Conservation (phyloP, 2,329 filamentous ascomycete species). For the Talaromyces sp. region DNA sequence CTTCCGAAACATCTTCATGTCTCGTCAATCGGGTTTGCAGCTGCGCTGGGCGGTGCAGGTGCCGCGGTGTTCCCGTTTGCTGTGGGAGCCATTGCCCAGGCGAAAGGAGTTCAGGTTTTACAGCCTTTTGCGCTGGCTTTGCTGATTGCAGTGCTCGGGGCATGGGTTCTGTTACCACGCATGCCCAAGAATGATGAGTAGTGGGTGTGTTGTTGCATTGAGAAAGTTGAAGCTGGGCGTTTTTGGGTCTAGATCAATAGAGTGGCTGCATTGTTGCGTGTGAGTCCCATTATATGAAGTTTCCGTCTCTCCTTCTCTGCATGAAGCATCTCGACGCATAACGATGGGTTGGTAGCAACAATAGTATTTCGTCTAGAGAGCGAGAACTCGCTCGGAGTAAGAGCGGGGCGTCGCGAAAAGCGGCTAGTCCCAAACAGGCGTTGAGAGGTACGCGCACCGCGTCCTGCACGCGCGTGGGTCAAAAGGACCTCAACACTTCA, state of each 20-base stretch:
- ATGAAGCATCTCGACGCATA: too few species aligned
- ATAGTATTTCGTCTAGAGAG: not conserved
- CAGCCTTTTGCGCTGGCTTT: slow-evolving; percentile 55
- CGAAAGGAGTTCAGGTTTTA: slow-evolving; percentile 53
- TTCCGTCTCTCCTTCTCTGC: too few species aligned
- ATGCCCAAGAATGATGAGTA: slow-evolving; percentile 8
- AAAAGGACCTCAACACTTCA: not conserved
- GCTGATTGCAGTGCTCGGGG: slow-evolving; percentile 43
- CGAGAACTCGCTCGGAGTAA: not conserved
- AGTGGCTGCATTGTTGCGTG: not conserved
- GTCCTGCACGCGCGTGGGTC: not conserved
- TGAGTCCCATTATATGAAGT: too few species aligned
- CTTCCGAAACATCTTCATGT: slow-evolving; percentile 70
- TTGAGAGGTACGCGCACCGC: not conserved
- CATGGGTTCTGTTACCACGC: slow-evolving; percentile 42
- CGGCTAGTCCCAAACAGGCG: not conserved
- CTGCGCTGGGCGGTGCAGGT: slow-evolving; percentile 69
- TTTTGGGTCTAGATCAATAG: not conserved
- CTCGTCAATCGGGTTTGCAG: slow-evolving; percentile 72
- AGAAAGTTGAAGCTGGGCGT: not conserved
- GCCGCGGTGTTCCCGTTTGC: slow-evolving; percentile 46
- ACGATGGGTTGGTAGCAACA: too few species aligned
- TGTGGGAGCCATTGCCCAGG: slow-evolving; percentile 45
- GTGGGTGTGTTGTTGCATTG: not conserved
- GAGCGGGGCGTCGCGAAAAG: not conserved